These are phyloP conservation scores for Leishmania aethiopica DNA, from an alignment of 208 protist genomes.

Conservation along the genomic window DNA sequence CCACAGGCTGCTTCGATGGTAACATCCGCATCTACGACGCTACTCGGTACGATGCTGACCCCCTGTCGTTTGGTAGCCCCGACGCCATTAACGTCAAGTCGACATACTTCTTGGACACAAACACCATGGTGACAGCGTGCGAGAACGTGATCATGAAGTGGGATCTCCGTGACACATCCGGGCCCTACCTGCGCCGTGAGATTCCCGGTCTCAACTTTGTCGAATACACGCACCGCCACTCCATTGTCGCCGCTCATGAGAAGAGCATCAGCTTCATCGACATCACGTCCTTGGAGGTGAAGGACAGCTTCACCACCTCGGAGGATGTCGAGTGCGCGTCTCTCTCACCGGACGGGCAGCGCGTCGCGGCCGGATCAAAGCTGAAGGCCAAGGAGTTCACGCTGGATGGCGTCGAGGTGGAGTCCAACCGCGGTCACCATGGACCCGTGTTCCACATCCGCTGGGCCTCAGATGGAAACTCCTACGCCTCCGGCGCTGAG, in stretches of 20 bases:
- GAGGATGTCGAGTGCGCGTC: constrained; percentile 90
- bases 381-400: constrained; percentile 93
- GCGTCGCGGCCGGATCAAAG: constrained; percentile 85
- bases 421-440: constrained; percentile 91
- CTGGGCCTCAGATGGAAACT: constrained; percentile 87
- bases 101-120: constrained; percentile 85
- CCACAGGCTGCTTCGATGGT: constrained; percentile 92
- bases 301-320: constrained; percentile 71
- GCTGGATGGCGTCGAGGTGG: constrained; percentile 77
- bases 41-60: constrained; percentile 74
- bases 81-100: constrained; percentile 80
- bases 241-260: constrained; percentile 82
- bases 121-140: constrained; percentile 85
- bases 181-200: constrained; percentile 78
- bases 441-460: constrained; percentile 92
- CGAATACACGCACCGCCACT: constrained; percentile 87
- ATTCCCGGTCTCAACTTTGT: constrained; percentile 88
- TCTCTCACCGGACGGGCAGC: constrained; percentile 82
- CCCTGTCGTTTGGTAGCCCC: constrained; percentile 65
- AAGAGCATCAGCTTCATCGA: constrained; percentile 91
- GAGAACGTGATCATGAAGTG: constrained; percentile 90
- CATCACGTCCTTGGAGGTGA: constrained; percentile 78
- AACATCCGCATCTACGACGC: constrained; percentile 93
- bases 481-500: constrained; percentile 88
- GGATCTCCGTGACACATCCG: constrained; percentile 88